Percentiles rank a stretch among this genome's conserved stretches.
phyloP scores from a whole-genome alignment of 805 yeast genomes.

The Blastobotrys parvus region DNA sequence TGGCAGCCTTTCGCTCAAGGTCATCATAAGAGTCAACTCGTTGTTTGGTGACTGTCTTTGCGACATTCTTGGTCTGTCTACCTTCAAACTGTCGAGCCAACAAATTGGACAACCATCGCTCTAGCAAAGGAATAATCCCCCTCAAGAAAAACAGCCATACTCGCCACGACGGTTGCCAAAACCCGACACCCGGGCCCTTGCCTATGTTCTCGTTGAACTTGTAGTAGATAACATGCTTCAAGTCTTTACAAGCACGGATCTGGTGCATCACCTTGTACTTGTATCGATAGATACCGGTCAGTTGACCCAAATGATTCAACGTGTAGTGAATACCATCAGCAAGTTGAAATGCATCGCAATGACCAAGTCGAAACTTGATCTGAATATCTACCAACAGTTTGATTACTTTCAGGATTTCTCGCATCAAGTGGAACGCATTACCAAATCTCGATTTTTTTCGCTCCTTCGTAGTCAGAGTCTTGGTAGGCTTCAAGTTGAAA shows the following conservation, averaged over 20 bases:
- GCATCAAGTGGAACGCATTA: slow-evolving; percentile 85
- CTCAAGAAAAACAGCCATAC: slow-evolving; percentile 90
- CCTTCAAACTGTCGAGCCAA: slow-evolving; percentile 94
- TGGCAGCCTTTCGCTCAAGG: slow-evolving; percentile 85
- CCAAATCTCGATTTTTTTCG: slow-evolving; percentile 94
- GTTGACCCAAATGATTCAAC: slow-evolving; percentile 86
- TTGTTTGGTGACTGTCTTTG: slow-evolving; percentile 92
- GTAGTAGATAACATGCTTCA: slow-evolving; percentile 85
- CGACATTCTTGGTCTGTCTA: slow-evolving; percentile 80
- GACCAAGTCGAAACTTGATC: slow-evolving; percentile 82
- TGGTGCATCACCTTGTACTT: slow-evolving; percentile 98
- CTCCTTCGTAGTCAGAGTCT: slow-evolving; percentile 92
- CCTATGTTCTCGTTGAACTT: slow-evolving; percentile 81
- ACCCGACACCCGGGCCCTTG: slow-evolving; percentile 97
- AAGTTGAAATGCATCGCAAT: slow-evolving; percentile 83
- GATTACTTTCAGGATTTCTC: slow-evolving; percentile 79
- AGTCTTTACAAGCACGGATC: slow-evolving; percentile 88
- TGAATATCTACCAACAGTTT: slow-evolving; percentile 90
- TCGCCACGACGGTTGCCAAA: slow-evolving; percentile 99
- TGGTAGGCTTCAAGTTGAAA: slow-evolving; percentile 92
- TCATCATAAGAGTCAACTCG: slow-evolving; percentile 93
- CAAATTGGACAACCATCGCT: slow-evolving; percentile 90
- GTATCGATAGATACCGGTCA: slow-evolving; percentile 94
- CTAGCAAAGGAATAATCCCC: slow-evolving; percentile 85
- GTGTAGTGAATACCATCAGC: slow-evolving; percentile 93